Base-by-base conservation (phyloP, 257 asterid species). In the Paulownia fortunei region DNA sequence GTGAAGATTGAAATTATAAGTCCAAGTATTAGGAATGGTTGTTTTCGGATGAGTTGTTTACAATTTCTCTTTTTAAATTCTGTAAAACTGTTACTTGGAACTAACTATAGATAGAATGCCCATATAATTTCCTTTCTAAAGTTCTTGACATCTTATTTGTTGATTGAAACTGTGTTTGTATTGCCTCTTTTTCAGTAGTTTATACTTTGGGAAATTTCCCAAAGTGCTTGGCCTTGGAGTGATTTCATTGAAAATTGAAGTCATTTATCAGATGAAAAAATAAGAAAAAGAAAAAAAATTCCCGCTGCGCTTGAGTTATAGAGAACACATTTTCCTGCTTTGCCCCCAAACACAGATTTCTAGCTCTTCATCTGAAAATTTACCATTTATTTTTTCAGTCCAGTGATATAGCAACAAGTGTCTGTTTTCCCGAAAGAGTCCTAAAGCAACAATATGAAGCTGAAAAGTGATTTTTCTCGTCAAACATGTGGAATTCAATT, bases 281-380 rank as follows among this genome's bases (percentile, higher is more conserved):
- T 0, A 46, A 5, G 5, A 39, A 56, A 67, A 32, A 30, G 18
- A 51, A 10, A 51, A 47, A 8, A 37, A 51, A 16, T 19, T 46
- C 54, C 56, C 72, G 18, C 54, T 23, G 9, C 49, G 24, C 59
- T 69, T 49, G 51, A 69, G 61, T n/a, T 69, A 30, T n/a, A 49
- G 56, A 49, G 21, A 15, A 49, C 56, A 49, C 16, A 47, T 47
- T 47, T 49, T 49, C 21, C 21, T 49, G 23, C 21, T 16, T 4
- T 49, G n/a, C 0, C 56, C 23, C 56, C 0, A 55, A 18, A 55
- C 6, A 46, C 54, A 46, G 3, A 15, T 46, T 12, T 46, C 18
- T 46, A 18, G 18, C 18, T 18, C 54, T 46, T 46, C 54, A 46
- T 46, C 54, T 46, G 18, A 15, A 46, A 0, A 1, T 46, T 15